phyloP scores from a whole-genome alignment of 768 basidiomycete genomes.

The Mycena polygramma region DNA sequence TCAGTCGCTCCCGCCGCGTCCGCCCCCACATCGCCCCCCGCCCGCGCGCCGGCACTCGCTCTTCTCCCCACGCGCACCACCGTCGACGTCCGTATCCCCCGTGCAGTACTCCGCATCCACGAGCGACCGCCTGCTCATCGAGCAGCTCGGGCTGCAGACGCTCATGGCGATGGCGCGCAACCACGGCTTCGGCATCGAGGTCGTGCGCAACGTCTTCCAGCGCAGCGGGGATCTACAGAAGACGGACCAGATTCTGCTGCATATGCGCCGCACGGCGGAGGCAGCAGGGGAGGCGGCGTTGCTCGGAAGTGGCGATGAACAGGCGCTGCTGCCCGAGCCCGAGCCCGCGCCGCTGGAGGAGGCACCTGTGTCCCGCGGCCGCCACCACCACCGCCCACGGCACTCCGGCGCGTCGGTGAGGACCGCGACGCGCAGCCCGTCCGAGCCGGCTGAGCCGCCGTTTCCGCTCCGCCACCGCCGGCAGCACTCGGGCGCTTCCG shows the following conservation, averaged over 20 bases:
- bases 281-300: slow-evolving; percentile 17
- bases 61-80: slow-evolving; percentile 18
- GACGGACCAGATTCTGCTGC: slow-evolving; percentile 50
- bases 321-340: slow-evolving; percentile 40
- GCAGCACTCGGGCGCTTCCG: slow-evolving; percentile 9
- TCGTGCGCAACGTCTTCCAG: slow-evolving; percentile 56
- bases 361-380: too few relatives aligned
- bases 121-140: slow-evolving; percentile 33
- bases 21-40: slow-evolving; percentile 4
- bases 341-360: neutral
- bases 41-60: slow-evolving; percentile 18
- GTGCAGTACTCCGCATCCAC: slow-evolving; percentile 27
- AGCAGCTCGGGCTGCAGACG: slow-evolving; percentile 42
- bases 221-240: slow-evolving; percentile 49
- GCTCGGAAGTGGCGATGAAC: slow-evolving; percentile 47
- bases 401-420: neutral
- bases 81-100: neutral
- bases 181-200: slow-evolving; percentile 57
- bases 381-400: slow-evolving; percentile 1
- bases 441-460: neutral
- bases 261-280: slow-evolving; percentile 32
- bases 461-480: slow-evolving; percentile 19
- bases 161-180: slow-evolving; percentile 58
- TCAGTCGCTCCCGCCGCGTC: slow-evolving; percentile 28
- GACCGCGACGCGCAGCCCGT: slow-evolving; percentile 24